These are phyloP conservation scores for Salvia miltiorrhiza DNA, from an alignment of 257 asterid species.

Conservation along the genomic window DNA sequence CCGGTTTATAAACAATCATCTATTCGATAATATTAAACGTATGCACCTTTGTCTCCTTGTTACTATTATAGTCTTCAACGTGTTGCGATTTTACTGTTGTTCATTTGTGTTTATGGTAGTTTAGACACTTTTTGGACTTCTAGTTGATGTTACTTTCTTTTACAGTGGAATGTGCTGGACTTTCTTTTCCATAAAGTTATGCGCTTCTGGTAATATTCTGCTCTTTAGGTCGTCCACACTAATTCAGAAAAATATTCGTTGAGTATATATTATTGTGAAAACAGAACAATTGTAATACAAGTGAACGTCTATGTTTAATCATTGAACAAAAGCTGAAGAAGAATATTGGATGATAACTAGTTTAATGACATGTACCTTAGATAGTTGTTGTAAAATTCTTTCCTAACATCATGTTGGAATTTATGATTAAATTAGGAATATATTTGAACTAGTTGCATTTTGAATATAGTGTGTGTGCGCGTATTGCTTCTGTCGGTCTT, in stretches of 20 bases:
- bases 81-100: background rate
- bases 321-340: background rate
- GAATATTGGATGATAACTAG: constrained; percentile 10
- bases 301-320: constrained; percentile 13
- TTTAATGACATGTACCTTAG: too few relatives aligned
- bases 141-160: background rate
- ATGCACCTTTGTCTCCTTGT: constrained; percentile 24
- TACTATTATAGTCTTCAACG: background rate
- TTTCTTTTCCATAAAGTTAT: background rate
- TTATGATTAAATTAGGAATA: background rate
- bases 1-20: constrained; percentile 48
- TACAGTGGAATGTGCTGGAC: constrained; percentile 13
- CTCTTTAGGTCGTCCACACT: constrained; percentile 6
- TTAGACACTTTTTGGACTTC: background rate
- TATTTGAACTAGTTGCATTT: constrained; percentile 21
- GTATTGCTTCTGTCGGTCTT: background rate
- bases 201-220: constrained; percentile 15
- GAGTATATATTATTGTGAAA: background rate
- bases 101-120: background rate
- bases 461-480: background rate
- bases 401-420: constrained; percentile 1
- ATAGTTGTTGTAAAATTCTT: constrained; percentile 1
- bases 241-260: background rate
- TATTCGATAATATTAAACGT: constrained; percentile 73
- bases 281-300: background rate